phyloP scores from a whole-genome alignment of 116 monocot genomes.

The Papilionanthe hybrid region DNA sequence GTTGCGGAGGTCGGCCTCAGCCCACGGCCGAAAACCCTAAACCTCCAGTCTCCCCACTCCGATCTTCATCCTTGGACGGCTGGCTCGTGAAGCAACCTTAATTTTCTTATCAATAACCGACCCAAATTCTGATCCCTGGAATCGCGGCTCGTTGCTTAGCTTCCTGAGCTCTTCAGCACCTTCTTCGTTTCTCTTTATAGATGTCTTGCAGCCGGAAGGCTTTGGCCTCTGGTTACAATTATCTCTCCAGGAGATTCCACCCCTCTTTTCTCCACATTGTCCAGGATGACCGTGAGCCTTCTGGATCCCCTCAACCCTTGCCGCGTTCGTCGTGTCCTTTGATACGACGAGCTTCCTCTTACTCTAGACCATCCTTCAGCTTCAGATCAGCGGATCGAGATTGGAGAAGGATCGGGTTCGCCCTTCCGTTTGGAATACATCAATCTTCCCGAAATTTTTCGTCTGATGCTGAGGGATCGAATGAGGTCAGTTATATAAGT shows the following conservation, averaged over 20 bases:
- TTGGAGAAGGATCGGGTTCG: neutral
- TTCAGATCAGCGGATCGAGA: neutral
- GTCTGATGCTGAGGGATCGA: constrained; percentile 12
- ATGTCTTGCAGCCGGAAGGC: constrained; percentile 16
- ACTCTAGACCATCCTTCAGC: neutral
- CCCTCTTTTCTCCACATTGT: constrained; percentile 2
- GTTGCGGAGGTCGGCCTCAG: neutral
- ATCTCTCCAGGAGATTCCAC: constrained; percentile 8
- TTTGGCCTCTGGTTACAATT: constrained; percentile 8
- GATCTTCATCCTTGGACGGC: neutral
- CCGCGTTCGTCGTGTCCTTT: neutral
- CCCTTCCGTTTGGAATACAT: constrained; percentile 14
- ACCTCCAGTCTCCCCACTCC: neutral
- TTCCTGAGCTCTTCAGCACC: neutral
- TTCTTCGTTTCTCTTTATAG: neutral
- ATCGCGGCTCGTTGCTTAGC: neutral
- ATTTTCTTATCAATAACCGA: neutral
- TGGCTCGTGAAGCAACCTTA: neutral
- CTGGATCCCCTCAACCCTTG: neutral
- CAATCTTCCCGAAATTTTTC: constrained; percentile 9
- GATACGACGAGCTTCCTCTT: neutral
- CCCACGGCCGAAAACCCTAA: neutral
- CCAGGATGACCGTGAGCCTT: constrained; percentile 6
- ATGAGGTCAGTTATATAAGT: constrained; percentile 15
- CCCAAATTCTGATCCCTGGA: neutral